These are phyloP conservation scores for Phytopythium chamaehyphon DNA, from an alignment of 352 stramenopile species.

Conservation along the genomic window DNA sequence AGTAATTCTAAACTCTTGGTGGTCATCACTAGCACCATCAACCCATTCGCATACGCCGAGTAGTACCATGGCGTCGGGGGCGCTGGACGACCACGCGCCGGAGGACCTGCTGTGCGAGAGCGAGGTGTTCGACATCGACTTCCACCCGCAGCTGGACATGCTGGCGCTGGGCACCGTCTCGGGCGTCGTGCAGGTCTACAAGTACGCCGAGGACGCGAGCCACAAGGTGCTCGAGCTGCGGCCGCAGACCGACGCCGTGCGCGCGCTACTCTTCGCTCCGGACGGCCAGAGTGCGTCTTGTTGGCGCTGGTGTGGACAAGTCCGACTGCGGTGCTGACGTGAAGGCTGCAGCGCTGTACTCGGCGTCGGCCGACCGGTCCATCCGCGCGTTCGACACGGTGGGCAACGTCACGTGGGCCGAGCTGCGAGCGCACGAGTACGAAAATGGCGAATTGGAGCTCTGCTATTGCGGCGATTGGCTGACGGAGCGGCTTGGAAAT, in stretches of 20 bases:
- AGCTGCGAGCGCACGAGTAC: conserved; percentile 79
- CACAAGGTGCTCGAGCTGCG: conserved; percentile 69
- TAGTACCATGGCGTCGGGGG: conserved; percentile 40
- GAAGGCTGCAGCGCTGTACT: conserved; percentile 55
- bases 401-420: conserved; percentile 72
- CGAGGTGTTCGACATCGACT: conserved; percentile 86
- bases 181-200: conserved; percentile 82
- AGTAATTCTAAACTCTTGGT: no score
- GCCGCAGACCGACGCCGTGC: conserved; percentile 69
- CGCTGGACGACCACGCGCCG: conserved; percentile 71
- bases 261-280: conserved; percentile 62
- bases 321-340: not conserved
- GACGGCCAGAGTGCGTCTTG: conserved; percentile 65
- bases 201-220: conserved; percentile 73
- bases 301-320: no score
- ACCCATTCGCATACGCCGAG: not conserved
- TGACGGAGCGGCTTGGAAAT: not conserved
- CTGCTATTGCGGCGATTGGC: not conserved
- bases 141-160: conserved; percentile 69
- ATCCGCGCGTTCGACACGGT: conserved; percentile 81
- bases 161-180: conserved; percentile 71
- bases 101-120: conserved; percentile 71
- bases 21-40: no score
- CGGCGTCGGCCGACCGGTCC: conserved; percentile 71
- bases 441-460: conserved; percentile 11